Conservation (phyloP, 148 eudicot species). For the Rhododendron mucronatum region DNA sequence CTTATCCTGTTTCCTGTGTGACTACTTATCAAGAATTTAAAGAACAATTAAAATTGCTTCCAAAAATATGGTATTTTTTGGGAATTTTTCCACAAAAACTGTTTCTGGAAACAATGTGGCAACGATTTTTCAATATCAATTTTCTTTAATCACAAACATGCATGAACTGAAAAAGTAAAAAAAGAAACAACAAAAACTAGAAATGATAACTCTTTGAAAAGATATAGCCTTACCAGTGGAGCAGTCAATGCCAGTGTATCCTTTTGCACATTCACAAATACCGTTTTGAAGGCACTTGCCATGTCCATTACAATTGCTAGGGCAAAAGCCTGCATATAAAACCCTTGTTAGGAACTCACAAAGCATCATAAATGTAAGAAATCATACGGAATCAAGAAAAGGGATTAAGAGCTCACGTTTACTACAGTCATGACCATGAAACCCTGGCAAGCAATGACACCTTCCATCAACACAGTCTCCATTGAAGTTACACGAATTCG, state of each 20-base stretch:
- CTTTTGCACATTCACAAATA: constrained; percentile 65
- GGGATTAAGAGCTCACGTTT: constrained; percentile 49
- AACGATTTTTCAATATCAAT: not conserved
- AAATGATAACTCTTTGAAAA: not conserved
- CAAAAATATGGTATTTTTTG: not conserved
- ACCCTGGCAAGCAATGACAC: constrained; percentile 84
- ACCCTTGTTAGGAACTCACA: constrained; percentile 5
- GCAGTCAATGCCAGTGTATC: constrained; percentile 88
- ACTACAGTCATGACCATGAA: constrained; percentile 78
- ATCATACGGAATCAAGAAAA: not conserved
- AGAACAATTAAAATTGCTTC: not conserved
- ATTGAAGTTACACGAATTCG: constrained; percentile 74
- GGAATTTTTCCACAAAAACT: not conserved
- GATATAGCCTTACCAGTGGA: constrained; percentile 62
- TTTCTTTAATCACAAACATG: not conserved
- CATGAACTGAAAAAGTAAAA: not conserved
- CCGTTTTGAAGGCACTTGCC: constrained; percentile 79
- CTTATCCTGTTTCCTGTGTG: not conserved
- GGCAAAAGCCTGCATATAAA: constrained; percentile 64
- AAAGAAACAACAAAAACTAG: not conserved
- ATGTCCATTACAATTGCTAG: constrained; percentile 64
- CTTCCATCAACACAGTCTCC: constrained; percentile 86
- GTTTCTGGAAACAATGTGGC: not conserved
- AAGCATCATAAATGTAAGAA: not conserved
- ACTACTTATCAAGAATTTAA: not conserved